Base-by-base conservation (phyloP, 805 yeast species). In the Starmerella tilneyi region DNA sequence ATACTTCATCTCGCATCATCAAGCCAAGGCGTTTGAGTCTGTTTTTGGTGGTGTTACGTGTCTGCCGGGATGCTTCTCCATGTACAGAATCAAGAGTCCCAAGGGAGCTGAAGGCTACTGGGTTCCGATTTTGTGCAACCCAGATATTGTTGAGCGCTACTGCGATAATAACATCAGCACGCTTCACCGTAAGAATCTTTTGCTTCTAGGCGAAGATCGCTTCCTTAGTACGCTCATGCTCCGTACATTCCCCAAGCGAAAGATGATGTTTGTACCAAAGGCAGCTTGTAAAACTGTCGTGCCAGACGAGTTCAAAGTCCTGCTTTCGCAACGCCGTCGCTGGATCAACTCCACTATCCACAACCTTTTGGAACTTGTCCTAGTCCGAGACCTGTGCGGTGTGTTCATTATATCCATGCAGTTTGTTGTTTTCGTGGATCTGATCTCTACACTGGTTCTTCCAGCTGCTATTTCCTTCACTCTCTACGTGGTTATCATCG, bases 261-360 rank as follows among this genome's bases (percentile, higher is more conserved):
- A 81, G 52, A 94, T 82, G 63, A 64, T 85, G 13, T 86, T 86
- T 60, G 79, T 88, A 11, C 81, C 94, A 2, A 84, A 84, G 61
- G 96, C 96, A 5, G 89, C 83, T 4, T 86, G 96, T 67, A 84
- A 84, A 59, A 86, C 96, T 0, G 65, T 84, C 49, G 96, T 81
- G n/a, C 96, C 96, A 0, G 81, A 79, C 56, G 71, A 72, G 40
- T 86, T 86, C 61, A 72, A 65, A 51, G 92, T 86, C 39, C 69
- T 86, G 52, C 68, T 86, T 38, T 86, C 95, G 1, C 96, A 86
- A 62, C 80, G 96, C 62, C 84, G 96, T 67, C 82, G 96, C 62
- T 86, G 96, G 96, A 86, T 86, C 56, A 86, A 86, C 63, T 86
- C 96, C 4, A 88, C 96, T 0, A 88, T 86, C 29, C 96, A 86